Evolutionary conservation across 169 alveolate species (phyloP).

Genomic region (Plasmodium knowlesi): DNA sequence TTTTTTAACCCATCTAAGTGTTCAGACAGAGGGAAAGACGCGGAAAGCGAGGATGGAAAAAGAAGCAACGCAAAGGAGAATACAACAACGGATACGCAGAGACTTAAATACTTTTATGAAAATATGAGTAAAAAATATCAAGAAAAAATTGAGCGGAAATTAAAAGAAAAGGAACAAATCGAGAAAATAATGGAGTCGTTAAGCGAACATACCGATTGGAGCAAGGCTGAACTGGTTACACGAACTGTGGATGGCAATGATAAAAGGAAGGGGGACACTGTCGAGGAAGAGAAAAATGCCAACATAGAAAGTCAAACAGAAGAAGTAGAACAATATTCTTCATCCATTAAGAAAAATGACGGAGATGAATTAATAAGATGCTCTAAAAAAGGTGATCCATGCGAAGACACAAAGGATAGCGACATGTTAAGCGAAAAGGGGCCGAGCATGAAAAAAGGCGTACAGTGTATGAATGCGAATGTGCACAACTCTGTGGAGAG

Average conservation of each 20-base stretch:
- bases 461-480: background rate
- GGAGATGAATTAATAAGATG: background rate
- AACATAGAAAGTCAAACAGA: background rate
- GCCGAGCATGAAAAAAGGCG: background rate
- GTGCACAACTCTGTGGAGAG: background rate
- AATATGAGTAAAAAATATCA: constrained; percentile 29
- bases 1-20: background rate
- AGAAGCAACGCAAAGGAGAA: background rate
- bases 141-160: constrained; percentile 33
- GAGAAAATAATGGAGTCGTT: constrained; percentile 60
- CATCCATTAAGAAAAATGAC: background rate
- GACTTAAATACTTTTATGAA: constrained; percentile 64
- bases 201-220: background rate
- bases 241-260: background rate
- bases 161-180: constrained; percentile 35
- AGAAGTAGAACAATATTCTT: background rate
- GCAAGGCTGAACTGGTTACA: background rate
- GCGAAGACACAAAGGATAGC: background rate
- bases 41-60: background rate
- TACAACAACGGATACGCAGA: background rate
- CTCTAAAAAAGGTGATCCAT: background rate
- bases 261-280: background rate
- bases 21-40: background rate
- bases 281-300: background rate
- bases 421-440: background rate